phyloP scores from a whole-genome alignment of 2,329 filamentous ascomycete species.

The Uncinocarpus reesii region DNA sequence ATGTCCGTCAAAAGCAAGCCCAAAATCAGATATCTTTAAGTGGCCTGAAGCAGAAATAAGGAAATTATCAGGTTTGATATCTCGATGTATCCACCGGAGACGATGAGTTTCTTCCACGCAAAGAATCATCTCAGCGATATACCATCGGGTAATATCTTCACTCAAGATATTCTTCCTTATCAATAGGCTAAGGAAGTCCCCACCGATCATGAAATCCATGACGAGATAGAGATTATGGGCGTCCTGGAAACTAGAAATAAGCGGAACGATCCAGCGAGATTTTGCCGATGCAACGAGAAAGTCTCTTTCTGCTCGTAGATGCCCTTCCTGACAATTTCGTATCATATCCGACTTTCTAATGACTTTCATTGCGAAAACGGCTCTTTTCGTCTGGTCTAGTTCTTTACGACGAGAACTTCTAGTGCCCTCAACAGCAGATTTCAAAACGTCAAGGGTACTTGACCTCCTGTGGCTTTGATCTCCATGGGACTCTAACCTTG shows the following conservation, averaged over 20 bases:
- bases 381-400: conserved; percentile 34
- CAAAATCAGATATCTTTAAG: conserved; percentile 92
- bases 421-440: conserved; percentile 20
- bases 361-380: conserved; percentile 92
- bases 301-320: conserved; percentile 81
- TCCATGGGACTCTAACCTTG: conserved; percentile 13
- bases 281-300: conserved; percentile 81
- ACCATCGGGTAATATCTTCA: conserved; percentile 71
- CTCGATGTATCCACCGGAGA: conserved; percentile 83
- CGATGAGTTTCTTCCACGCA: conserved; percentile 87
- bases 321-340: conserved; percentile 79
- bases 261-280: conserved; percentile 81
- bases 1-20: conserved; percentile 86
- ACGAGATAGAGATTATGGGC: conserved; percentile 74
- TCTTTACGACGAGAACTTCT: conserved; percentile 23
- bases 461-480: conserved; percentile 16
- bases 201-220: conserved; percentile 97
- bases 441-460: conserved; percentile 18
- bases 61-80: conserved; percentile 97
- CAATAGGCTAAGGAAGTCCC: conserved; percentile 80
- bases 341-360: conserved; percentile 93
- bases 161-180: conserved; percentile 74
- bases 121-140: conserved; percentile 89
- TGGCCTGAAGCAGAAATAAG: conserved; percentile 80
- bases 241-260: conserved; percentile 86